Evolutionary conservation across 2,329 filamentous ascomycete genomes (phyloP), one percentile per base, ranked within the genome.

Genomic region (Phialophora verrucosa): DNA sequence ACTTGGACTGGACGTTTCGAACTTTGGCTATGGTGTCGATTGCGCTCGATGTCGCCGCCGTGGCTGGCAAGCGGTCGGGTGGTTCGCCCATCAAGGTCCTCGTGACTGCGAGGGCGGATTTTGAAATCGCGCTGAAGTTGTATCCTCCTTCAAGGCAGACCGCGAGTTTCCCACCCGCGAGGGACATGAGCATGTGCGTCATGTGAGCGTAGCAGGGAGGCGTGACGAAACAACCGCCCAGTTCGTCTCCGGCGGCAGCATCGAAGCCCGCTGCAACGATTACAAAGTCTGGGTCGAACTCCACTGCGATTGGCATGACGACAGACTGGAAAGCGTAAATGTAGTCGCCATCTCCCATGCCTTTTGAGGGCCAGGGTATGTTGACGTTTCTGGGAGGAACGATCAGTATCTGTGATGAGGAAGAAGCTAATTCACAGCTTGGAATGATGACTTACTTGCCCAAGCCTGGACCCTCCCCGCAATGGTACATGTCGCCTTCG

Each of bases 121-220:
- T 89, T 0, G 95, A 96, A 65, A 99, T 99, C 0, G 95, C 95
- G 56, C 88, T 83, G 27, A 99, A 87, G 73, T 98, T 98, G 79
- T 99, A 99, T 8, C 95, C 95, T 25, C 95, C 95, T 80, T 99
- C 95, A 2, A 99, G 84, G 75, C 93, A 97, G 8, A 97, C 94
- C 2, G 92, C 91, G 14, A 99, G 85, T 75, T 93, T 97, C 31
- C 95, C 95, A 53, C 89, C 85, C 0, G 95, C 94, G 23, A 99
- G 83, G 1, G 92, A 93, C 93, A 97, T 98, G 56, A 99, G 86
- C 94, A 98, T 97, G 76, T 97, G 93, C 17, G 95, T 98, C 95
- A 99, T 98, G 75, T 99, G 94, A 14, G 93, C 92, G 76, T 98
- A 99, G 75, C 95, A 96, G 4, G 88, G 81, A 0, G 95, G 95